A percentile compares a stretch with the other conserved stretches of the same genome.
Evolutionary conservation across 2,329 filamentous ascomycete genomes (phyloP).

Genomic region (Fusarium equiseti): DNA sequence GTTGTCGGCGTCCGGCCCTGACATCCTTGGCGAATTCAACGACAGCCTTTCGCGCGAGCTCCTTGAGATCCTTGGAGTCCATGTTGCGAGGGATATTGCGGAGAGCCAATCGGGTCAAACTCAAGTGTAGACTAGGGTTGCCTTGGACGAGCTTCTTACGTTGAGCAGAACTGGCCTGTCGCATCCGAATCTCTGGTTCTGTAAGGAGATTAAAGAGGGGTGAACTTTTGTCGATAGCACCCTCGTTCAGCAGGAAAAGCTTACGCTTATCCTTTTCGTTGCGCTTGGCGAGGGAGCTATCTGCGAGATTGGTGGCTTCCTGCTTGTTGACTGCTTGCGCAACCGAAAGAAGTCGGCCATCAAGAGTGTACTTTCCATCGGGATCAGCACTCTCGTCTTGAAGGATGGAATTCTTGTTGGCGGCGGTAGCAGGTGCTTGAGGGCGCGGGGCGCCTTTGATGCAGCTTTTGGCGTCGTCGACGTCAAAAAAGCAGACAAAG

Average conservation of each 20-base stretch:
- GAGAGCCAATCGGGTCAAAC: slow-evolving; percentile 88
- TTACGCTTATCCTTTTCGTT: slow-evolving; percentile 88
- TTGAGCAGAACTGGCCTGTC: slow-evolving; percentile 87
- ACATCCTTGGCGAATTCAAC: slow-evolving; percentile 95
- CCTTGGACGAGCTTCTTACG: slow-evolving; percentile 90
- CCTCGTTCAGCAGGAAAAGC: slow-evolving; percentile 89
- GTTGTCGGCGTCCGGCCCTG: slow-evolving; percentile 79
- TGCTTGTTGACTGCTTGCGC: slow-evolving; percentile 86
- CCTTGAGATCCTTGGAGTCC: slow-evolving; percentile 88
- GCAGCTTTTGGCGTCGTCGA: slow-evolving; percentile 80
- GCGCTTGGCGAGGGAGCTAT: slow-evolving; percentile 71
- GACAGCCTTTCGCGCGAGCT: slow-evolving; percentile 89
- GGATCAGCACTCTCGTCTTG: slow-evolving; percentile 87
- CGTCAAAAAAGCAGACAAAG: slow-evolving; percentile 91
- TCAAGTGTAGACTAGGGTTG: slow-evolving; percentile 90
- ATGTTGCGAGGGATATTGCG: slow-evolving; percentile 90
- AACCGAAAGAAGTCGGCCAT: slow-evolving; percentile 87
- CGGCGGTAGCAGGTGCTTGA: slow-evolving; percentile 56
- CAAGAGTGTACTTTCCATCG: slow-evolving; percentile 87
- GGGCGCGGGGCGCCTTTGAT: slow-evolving; percentile 78
- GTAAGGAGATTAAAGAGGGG: slow-evolving; percentile 81
- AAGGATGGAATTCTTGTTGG: slow-evolving; percentile 84
- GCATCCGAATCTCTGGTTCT: slow-evolving; percentile 84
- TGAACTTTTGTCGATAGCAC: slow-evolving; percentile 81
- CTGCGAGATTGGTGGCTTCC: slow-evolving; percentile 81